Evolutionary conservation across 495 filamentous ascomycete genomes (phyloP), one percentile per base, ranked within the genome.

Genomic region (Terfezia boudieri): DNA sequence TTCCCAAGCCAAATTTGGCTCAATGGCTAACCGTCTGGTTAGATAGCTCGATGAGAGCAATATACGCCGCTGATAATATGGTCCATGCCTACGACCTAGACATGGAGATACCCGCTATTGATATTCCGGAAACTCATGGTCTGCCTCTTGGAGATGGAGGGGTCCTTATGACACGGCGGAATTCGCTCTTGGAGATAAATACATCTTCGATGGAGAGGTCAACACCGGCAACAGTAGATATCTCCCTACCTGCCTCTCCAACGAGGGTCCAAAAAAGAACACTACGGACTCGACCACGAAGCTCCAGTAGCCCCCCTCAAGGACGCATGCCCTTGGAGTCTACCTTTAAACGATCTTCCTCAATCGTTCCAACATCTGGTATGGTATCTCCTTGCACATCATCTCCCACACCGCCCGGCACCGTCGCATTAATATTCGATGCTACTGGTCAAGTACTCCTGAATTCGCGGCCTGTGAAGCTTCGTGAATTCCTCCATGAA

Each of bases 1-100:
- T 23, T 52, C 53, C 32, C 48, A 53, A 48, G 50, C 55, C 12
- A 46, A 16, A 49, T 37, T 37, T 41, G 32, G 55, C 53, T 16
- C 5, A 36, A 50, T 37, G 17, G 17, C 41, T 46, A 56, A 48
- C 32, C 43, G 16, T 11, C 32, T 32, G 57, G 17, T 20, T 60
- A 79, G 83, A 86, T 61, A 86, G 82, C 64, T 84, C 83, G 50
- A 73, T 80, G 64, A 71, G 83, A 48, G 83, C 83, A 3, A 78
- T 87, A 14, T 84, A 87, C 66, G 83, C 83, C 26, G 82, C 83
- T 2, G 83, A 88, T 59, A 88, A 88, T 60, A 82, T 88, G 38
- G 83, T 88, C 32, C 80, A 88, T 69, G 83, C 83, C n/a, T 87
- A 86, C 58, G 83, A 86, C 64, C 73, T 88, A 60, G 82, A 87